phyloP scores from a whole-genome alignment of 192 early-diverging fungal genomes.

The Helicostylum pulchrum region DNA sequence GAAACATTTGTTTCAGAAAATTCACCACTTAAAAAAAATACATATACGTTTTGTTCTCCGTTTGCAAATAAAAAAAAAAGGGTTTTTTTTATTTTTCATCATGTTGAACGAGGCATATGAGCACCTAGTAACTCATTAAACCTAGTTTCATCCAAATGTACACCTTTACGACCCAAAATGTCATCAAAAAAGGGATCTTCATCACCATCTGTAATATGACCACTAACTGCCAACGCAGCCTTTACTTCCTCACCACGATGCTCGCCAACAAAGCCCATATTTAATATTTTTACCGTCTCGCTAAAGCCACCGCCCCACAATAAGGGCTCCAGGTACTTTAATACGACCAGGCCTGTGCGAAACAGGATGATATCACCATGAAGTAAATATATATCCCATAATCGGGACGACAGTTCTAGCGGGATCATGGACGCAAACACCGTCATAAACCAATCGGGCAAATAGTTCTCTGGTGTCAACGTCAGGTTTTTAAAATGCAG shows the following conservation, averaged over 20 bases:
- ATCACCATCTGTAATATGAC: slow-evolving; percentile 35
- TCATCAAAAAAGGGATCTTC: slow-evolving; percentile 40
- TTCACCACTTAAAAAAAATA: too few relatives aligned
- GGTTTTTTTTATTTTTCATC: too few relatives aligned
- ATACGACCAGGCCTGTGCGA: slow-evolving; percentile 32
- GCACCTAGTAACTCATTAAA: slow-evolving; percentile 25
- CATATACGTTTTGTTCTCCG: too few relatives aligned
- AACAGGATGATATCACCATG: slow-evolving; percentile 41
- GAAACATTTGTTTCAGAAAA: too few relatives aligned
- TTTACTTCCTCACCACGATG: slow-evolving; percentile 38
- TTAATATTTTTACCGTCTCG: slow-evolving; percentile 33
- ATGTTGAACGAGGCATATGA: slow-evolving; percentile 17
- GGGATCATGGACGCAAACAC: slow-evolving; percentile 40
- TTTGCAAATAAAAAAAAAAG: too few relatives aligned
- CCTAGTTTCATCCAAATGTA: slow-evolving; percentile 19
- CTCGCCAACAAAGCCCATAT: slow-evolving; percentile 39
- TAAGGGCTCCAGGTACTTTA: slow-evolving; percentile 39
- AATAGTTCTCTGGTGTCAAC: slow-evolving; percentile 36
- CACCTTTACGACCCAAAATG: slow-evolving; percentile 25
- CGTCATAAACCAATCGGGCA: slow-evolving; percentile 43
- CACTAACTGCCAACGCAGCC: slow-evolving; percentile 37
- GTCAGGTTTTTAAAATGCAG: slow-evolving; percentile 39
- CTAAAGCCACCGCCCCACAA: slow-evolving; percentile 40
- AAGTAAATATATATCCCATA: slow-evolving; percentile 43
- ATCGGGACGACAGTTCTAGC: slow-evolving; percentile 32